phyloP scores from a whole-genome alignment of 2,329 filamentous ascomycete species.

The Talaromyces sp. region DNA sequence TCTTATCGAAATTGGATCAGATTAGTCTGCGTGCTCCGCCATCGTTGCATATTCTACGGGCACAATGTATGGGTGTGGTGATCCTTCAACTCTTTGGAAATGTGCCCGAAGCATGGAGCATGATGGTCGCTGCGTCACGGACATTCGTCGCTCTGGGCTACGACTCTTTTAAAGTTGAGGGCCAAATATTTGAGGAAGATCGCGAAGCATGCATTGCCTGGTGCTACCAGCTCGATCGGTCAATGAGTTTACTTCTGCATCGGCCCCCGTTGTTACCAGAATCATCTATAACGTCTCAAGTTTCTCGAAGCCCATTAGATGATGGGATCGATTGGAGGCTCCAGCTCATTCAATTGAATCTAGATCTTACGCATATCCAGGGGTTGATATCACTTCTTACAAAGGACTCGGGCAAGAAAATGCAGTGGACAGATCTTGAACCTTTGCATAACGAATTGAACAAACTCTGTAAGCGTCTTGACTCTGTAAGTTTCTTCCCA shows the following conservation, averaged over 20 bases:
- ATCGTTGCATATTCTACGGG: conserved; percentile 7
- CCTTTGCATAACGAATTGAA: background rate
- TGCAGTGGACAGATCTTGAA: background rate
- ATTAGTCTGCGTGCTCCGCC: conserved; percentile 3
- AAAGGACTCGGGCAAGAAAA: too few relatives aligned
- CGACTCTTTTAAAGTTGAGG: conserved; percentile 16
- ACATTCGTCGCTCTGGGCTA: conserved; percentile 26
- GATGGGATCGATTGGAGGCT: background rate
- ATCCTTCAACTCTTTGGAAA: conserved; percentile 16
- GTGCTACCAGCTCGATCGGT: conserved; percentile 29
- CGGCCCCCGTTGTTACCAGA: conserved; percentile 23
- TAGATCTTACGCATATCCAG: conserved; percentile 6
- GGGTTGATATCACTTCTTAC: background rate
- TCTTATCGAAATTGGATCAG: background rate
- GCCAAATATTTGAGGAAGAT: conserved; percentile 18
- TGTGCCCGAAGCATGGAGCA: conserved; percentile 2
- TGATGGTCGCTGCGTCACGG: conserved; percentile 22
- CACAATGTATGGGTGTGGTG: conserved; percentile 7
- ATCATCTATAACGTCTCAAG: background rate
- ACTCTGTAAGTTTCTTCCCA: background rate
- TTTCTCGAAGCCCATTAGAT: background rate
- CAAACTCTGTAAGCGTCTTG: background rate
- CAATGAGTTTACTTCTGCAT: conserved; percentile 25
- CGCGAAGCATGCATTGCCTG: conserved; percentile 24
- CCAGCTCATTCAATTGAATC: background rate